Evolutionary conservation across 257 asterid genomes (phyloP).

Genomic region (Penstemon barbatus): DNA sequence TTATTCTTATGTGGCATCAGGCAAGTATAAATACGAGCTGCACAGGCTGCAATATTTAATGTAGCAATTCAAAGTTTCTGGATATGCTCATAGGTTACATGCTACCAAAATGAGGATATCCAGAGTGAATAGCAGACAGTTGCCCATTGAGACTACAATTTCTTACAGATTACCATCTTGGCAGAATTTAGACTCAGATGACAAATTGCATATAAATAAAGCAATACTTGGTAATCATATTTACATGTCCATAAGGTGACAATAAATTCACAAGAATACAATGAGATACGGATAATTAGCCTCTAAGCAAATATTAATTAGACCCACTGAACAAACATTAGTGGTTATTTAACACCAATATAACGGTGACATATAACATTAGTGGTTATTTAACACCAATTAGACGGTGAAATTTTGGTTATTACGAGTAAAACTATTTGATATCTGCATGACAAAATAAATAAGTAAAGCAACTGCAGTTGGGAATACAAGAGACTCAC

Average conservation of each 20-base stretch:
- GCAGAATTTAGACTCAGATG: background rate
- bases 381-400: slow-evolving; percentile 15
- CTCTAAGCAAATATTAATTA: slow-evolving; percentile 21
- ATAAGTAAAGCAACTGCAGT: slow-evolving; percentile 23
- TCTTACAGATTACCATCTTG: background rate
- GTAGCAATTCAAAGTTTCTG: no score
- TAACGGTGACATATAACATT: background rate
- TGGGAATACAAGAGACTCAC: slow-evolving; percentile 59
- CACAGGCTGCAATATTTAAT: no score
- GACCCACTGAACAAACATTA: slow-evolving; percentile 12
- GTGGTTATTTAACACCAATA: background rate
- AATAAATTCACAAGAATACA: slow-evolving; percentile 17
- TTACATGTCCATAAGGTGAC: slow-evolving; percentile 6
- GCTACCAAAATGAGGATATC: background rate
- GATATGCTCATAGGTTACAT: no score
- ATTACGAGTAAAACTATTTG: no score
- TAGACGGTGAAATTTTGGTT: background rate
- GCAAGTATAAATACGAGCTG: no score
- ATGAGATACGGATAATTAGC: slow-evolving; percentile 15
- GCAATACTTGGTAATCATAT: slow-evolving; percentile 10
- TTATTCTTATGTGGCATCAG: no score
- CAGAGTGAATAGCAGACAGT: background rate
- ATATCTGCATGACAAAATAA: slow-evolving; percentile 21
- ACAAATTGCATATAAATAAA: background rate
- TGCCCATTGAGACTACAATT: background rate